A percentile compares a stretch with the other conserved stretches of the same genome.
These are phyloP conservation scores for Pseudoscleropodium purum DNA, from an alignment of 225 moss, liverwort and hornwort species.

Conservation along the genomic window DNA sequence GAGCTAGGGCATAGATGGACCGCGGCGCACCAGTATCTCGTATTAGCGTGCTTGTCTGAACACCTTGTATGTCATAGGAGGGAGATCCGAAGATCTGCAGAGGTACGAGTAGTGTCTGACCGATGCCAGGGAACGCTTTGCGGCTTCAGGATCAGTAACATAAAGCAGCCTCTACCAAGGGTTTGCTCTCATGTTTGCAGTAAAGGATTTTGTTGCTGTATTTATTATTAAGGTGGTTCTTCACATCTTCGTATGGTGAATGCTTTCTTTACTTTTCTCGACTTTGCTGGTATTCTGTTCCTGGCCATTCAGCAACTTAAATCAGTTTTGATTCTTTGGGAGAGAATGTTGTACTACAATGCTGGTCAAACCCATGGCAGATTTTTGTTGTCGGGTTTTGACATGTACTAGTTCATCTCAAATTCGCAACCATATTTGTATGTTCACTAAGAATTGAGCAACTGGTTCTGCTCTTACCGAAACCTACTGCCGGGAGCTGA, in stretches of 20 bases:
- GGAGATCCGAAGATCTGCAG: slow-evolving; percentile 20
- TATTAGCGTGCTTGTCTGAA: slow-evolving; percentile 22
- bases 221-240: not conserved
- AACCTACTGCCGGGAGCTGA: not conserved
- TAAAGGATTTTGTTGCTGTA: slow-evolving; percentile 4
- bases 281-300: not conserved
- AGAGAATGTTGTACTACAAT: not conserved
- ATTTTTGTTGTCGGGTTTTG: not conserved
- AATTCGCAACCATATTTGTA: not conserved
- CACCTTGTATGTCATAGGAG: slow-evolving; percentile 3
- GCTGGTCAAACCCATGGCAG: not conserved
- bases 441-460: not conserved
- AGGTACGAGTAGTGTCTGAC: slow-evolving; percentile 15
- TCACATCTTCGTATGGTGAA: not conserved
- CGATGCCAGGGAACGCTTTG: slow-evolving; percentile 4
- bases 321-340: not conserved
- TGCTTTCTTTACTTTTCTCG: not conserved
- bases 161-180: slow-evolving; percentile 9
- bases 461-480: not conserved
- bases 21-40: slow-evolving; percentile 13
- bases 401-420: not conserved
- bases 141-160: slow-evolving; percentile 12
- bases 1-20: slow-evolving; percentile 29
- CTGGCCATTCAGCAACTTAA: not conserved
- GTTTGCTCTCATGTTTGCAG: slow-evolving; percentile 17